These are phyloP conservation scores for Circinella umbellata DNA, from an alignment of 371 early-diverging fungal genomes.

Conservation along the genomic window DNA sequence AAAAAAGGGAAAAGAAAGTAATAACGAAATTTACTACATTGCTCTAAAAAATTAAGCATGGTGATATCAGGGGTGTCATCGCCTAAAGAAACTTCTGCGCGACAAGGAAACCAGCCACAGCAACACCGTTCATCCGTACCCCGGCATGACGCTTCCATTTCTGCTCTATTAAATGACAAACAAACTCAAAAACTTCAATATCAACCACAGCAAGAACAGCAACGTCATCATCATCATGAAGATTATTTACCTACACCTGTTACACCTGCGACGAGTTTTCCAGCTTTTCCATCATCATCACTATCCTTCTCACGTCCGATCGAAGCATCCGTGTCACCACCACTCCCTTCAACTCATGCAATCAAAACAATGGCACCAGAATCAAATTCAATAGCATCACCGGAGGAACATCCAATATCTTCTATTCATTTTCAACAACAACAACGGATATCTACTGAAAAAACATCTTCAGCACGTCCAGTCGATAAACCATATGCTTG, in stretches of 20 bases:
- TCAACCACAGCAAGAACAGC: neutral
- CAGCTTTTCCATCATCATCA: constrained; percentile 7
- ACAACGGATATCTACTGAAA: constrained; percentile 5
- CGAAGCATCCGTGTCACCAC: neutral
- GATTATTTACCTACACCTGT: constrained; percentile 31
- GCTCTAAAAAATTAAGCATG: constrained; percentile 1
- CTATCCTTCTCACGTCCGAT: neutral
- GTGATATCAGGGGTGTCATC: constrained; percentile 8
- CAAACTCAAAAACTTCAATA: neutral
- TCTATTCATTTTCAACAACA: neutral
- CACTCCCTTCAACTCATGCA: neutral
- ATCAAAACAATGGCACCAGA: too few relatives aligned
- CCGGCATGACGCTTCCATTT: constrained; percentile 12
- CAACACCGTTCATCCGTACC: neutral
- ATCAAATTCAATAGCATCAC: neutral
- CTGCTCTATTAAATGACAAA: constrained; percentile 14
- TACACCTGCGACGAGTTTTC: constrained; percentile 25
- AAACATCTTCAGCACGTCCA: constrained; percentile 8
- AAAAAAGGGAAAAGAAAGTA: too few relatives aligned
- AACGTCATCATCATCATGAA: constrained; percentile 1
- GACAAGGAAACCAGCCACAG: constrained; percentile 5
- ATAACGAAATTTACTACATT: too few relatives aligned
- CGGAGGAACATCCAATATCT: neutral
- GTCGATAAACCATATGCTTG: constrained; percentile 36
- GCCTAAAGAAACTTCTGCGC: constrained; percentile 6